These are phyloP conservation scores for Aristolochia fimbriata DNA, from an alignment of 164 flowering plant genomes.

Conservation along the genomic window DNA sequence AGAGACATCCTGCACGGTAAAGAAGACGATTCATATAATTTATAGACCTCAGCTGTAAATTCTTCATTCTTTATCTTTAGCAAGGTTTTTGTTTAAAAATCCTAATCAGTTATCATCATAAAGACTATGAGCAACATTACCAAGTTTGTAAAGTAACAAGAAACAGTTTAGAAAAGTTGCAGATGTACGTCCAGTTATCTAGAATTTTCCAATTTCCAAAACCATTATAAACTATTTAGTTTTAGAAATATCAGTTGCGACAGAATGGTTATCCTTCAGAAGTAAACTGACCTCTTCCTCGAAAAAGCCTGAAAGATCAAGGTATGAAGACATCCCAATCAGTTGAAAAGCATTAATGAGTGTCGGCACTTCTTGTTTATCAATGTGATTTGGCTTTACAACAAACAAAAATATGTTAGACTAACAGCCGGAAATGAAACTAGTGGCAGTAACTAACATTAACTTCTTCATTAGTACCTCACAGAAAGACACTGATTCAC, in stretches of 20 bases:
- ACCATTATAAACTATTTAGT: too few relatives aligned
- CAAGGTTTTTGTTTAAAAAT: too few relatives aligned
- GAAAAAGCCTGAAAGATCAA: constrained; percentile 94
- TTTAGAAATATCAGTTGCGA: too few relatives aligned
- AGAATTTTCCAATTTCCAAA: too few relatives aligned
- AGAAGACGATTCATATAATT: neutral
- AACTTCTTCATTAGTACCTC: constrained; percentile 38
- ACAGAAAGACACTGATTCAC: constrained; percentile 38
- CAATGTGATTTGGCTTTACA: constrained; percentile 35
- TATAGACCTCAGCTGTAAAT: too few relatives aligned
- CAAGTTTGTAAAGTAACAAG: too few relatives aligned
- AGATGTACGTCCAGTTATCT: too few relatives aligned
- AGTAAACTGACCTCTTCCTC: constrained; percentile 64
- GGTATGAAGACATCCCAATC: constrained; percentile 89
- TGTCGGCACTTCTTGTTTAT: constrained; percentile 33
- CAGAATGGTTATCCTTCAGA: too few relatives aligned
- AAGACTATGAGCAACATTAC: too few relatives aligned
- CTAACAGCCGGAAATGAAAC: neutral
- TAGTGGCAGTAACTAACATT: neutral
- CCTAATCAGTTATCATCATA: too few relatives aligned
- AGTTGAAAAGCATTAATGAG: constrained; percentile 89
- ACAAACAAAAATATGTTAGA: constrained; percentile 3
- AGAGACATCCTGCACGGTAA: constrained; percentile 54
- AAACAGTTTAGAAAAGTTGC: too few relatives aligned
- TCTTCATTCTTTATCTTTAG: too few relatives aligned